Evolutionary conservation across 768 basidiomycete species (phyloP), one percentile per base, ranked within the genome.

Genomic region (Mycena haematopus): DNA sequence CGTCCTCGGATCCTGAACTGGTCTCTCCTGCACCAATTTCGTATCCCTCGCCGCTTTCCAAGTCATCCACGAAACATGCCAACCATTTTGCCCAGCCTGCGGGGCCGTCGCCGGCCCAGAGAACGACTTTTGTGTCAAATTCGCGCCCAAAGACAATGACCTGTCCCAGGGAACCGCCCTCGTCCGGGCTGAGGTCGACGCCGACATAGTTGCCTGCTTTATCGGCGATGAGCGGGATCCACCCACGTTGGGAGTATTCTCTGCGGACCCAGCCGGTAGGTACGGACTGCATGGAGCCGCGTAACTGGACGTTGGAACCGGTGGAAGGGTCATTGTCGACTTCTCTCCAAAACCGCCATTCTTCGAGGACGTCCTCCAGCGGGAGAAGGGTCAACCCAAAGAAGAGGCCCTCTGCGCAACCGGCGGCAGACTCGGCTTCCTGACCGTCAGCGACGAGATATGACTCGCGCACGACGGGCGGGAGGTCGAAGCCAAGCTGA

Each of bases 111-210:
- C 97, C 97, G 54, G 85, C 82, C 88, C 91, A 98, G 49, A 99
- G 80, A 44, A 99, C 96, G 38, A 97, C 93, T 73, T 99, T 99
- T 13, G 94, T 91, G 76, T 99, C 97, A 75, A 99, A 98, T 72
- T 99, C 97, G 53, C 97, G 86, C n/a, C 97, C 97, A 74, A 99
- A 99, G 52, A 98, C 89, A 60, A 99, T 97, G 50, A 98, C 96
- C 73, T 99, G 97, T 7, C 97, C 97, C 57, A 83, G 80, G 10
- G 83, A 77, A 46, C 95, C 95, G 50, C 78, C 76, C 71, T 89
- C 87, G 10, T 73, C 92, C 9, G 96, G 96, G 75, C 91, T 94
- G 61, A 99, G 83, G 75, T 99, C 97, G 50, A 99, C 83, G 58
- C 97, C 97, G 62, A 99, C 84, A 73, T 99, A 99, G 77, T 99